phyloP scores from a whole-genome alignment of 805 yeast species.

The Saccharomycopsis fodiens region DNA sequence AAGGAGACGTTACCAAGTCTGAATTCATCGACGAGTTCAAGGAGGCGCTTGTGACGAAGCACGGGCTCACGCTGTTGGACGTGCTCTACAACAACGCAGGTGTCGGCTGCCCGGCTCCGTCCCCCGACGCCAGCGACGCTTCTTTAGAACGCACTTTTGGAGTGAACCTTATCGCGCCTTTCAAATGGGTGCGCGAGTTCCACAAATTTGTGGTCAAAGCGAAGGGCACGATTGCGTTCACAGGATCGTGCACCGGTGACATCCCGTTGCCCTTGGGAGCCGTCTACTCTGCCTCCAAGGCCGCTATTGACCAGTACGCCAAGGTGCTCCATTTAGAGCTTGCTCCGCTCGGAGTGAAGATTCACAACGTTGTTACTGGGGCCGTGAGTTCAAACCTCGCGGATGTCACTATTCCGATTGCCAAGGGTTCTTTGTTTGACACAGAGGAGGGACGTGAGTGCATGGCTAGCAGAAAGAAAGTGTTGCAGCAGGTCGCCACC shows the following conservation, averaged over 20 bases:
- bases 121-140: conserved; percentile 53
- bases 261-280: conserved; percentile 65
- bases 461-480: conserved; percentile 41
- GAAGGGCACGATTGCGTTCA: conserved; percentile 62
- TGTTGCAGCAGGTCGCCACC: conserved; percentile 54
- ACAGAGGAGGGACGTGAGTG: conserved; percentile 43
- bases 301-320: conserved; percentile 70
- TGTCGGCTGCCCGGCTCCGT: conserved; percentile 66
- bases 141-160: conserved; percentile 42
- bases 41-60: conserved; percentile 32
- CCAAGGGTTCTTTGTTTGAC: conserved; percentile 45
- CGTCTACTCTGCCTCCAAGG: conserved; percentile 59
- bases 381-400: conserved; percentile 67
- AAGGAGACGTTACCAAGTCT: conserved; percentile 49
- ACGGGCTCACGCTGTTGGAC: conserved; percentile 45
- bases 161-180: conserved; percentile 65
- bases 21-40: conserved; percentile 41
- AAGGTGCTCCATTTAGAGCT: conserved; percentile 54
- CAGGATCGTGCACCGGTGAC: conserved; percentile 64
- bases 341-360: conserved; percentile 65
- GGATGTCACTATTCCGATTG: conserved; percentile 47
- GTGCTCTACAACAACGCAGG: conserved; percentile 72
- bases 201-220: conserved; percentile 48
- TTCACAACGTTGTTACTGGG: conserved; percentile 64
- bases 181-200: conserved; percentile 55